phyloP scores from a whole-genome alignment of 2,329 filamentous ascomycete genomes.

The Dothiorella sarmentorum region DNA sequence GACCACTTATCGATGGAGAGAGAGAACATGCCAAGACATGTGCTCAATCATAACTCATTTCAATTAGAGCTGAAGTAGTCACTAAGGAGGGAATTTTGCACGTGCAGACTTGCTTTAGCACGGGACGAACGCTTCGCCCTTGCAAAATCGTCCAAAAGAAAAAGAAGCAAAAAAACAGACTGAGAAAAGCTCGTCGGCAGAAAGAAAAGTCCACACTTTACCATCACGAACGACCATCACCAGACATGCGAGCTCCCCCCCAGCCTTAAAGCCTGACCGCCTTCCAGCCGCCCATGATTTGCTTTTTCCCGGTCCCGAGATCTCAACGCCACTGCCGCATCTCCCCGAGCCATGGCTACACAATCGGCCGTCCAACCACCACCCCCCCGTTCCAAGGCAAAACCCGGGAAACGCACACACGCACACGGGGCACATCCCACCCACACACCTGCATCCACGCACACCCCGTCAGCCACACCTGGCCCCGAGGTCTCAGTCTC shows the following conservation, averaged over 20 bases:
- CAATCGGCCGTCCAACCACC: not conserved
- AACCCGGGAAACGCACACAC: slow-evolving; percentile 8
- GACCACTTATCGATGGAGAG: no score
- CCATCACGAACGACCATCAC: not conserved
- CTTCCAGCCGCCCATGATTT: not conserved
- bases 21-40: no score
- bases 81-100: no score
- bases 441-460: not conserved
- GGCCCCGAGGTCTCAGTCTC: not conserved
- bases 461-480: not conserved
- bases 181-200: no score
- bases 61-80: no score
- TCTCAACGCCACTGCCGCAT: not conserved
- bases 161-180: not conserved
- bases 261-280: not conserved
- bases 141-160: no score
- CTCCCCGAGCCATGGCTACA: slow-evolving; percentile 3
- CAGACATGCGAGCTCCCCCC: not conserved
- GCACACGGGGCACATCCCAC: not conserved
- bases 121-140: no score
- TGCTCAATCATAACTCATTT: no score
- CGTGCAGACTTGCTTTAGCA: no score
- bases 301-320: not conserved
- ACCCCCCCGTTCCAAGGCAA: not conserved
- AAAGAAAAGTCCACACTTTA: no score